Conservation (phyloP, 805 yeast genomes). For the Yarrowia divulgata region DNA sequence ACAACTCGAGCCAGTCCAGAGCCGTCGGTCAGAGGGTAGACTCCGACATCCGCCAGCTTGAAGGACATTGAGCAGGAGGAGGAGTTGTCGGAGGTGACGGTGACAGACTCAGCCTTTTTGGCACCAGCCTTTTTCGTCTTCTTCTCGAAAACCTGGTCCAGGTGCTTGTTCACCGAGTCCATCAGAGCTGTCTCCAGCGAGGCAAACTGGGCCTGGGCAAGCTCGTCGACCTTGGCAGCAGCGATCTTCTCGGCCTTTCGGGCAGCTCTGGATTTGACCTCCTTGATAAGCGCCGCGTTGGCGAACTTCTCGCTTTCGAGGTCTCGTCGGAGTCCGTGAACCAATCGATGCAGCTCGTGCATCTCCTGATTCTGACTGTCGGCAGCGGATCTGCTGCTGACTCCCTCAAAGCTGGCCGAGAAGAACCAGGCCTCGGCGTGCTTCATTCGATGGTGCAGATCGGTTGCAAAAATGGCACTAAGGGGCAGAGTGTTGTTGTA, state of each 20-base stretch:
- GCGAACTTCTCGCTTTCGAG: neutral
- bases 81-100: neutral
- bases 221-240: neutral
- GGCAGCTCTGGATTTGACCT: neutral
- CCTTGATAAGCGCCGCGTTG: neutral
- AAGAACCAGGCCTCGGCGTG: neutral
- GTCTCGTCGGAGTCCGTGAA: conserved; percentile 10
- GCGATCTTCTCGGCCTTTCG: neutral
- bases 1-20: conserved; percentile 15
- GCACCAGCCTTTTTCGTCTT: neutral
- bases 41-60: neutral
- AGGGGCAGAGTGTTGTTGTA: neutral
- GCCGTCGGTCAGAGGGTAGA: conserved; percentile 33
- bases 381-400: too few relatives aligned
- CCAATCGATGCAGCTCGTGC: neutral
- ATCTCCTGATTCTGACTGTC: neutral
- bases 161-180: neutral
- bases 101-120: neutral
- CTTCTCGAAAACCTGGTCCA: neutral
- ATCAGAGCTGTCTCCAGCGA: neutral
- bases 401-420: neutral
- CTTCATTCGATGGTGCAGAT: neutral
- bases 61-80: conserved; percentile 24
- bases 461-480: neutral
- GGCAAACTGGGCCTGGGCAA: too few relatives aligned